Conservation (phyloP, 768 basidiomycete species). For the Leucocoprinus leucothites region DNA sequence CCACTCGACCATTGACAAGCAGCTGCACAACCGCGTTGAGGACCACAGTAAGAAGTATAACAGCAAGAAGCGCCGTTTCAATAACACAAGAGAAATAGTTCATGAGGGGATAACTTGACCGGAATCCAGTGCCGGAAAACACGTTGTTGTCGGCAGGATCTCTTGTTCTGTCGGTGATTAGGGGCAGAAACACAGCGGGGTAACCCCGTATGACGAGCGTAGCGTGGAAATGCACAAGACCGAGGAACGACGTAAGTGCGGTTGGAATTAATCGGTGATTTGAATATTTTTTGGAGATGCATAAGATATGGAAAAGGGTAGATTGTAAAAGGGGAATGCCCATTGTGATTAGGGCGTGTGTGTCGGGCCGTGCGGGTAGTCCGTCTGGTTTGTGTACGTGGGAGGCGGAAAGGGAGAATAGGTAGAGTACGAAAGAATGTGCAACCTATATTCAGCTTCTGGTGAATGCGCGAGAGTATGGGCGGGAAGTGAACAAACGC, state of each 20-base stretch:
- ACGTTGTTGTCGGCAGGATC: constrained; percentile 14
- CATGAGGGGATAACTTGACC: constrained; percentile 57
- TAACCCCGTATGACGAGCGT: constrained; percentile 25
- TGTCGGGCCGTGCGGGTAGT: constrained; percentile 62
- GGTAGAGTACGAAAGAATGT: constrained; percentile 72
- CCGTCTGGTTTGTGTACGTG: constrained; percentile 43
- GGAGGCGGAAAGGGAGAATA: constrained; percentile 66
- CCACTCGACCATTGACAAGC: constrained; percentile 55
- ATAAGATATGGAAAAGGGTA: constrained; percentile 60
- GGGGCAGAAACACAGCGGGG: constrained; percentile 35
- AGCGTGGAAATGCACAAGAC: constrained; percentile 65
- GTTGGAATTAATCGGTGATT: constrained; percentile 73
- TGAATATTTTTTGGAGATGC: constrained; percentile 60
- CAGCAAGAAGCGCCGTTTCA: constrained; percentile 56
- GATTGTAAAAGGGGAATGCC: constrained; percentile 72
- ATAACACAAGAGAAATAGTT: constrained; percentile 74
- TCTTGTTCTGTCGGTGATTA: constrained; percentile 10
- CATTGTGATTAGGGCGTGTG: constrained; percentile 71
- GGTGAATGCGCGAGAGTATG: constrained; percentile 5
- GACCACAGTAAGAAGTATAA: constrained; percentile 55
- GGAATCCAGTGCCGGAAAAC: constrained; percentile 14
- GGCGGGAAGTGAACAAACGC: constrained; percentile 21
- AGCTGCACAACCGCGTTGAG: constrained; percentile 68
- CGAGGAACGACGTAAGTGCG: constrained; percentile 53
- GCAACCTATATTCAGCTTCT: constrained; percentile 54